phyloP scores from a whole-genome alignment of 805 yeast genomes.

The Kodamaea leandrae region DNA sequence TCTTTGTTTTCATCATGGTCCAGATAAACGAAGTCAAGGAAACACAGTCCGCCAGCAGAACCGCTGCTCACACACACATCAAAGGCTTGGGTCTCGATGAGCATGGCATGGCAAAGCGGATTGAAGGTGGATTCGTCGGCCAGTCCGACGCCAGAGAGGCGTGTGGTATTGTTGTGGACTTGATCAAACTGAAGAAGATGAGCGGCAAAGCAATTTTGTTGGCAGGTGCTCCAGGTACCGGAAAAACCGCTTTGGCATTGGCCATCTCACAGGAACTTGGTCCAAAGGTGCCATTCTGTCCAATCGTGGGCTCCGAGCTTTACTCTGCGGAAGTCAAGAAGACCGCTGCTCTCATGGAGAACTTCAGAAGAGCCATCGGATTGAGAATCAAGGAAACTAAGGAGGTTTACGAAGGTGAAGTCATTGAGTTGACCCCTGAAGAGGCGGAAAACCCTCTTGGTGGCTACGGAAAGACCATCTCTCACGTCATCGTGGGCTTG shows the following conservation, averaged over 20 bases:
- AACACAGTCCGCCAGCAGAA: conserved; percentile 52
- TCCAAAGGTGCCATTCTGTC: conserved; percentile 96
- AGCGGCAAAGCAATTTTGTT: conserved; percentile 93
- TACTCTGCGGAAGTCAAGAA: conserved; percentile 96
- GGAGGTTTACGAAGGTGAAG: conserved; percentile 98
- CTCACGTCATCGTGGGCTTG: conserved; percentile 91
- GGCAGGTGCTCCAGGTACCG: conserved; percentile 98
- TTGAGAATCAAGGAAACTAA: conserved; percentile 94
- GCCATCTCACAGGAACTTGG: conserved; percentile 96
- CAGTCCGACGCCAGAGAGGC: conserved; percentile 81
- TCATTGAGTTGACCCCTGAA: conserved; percentile 91
- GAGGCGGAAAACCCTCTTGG: conserved; percentile 96
- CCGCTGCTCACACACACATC: conserved; percentile 97
- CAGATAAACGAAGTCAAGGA: conserved; percentile 77
- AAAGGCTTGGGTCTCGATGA: conserved; percentile 94
- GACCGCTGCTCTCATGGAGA: conserved; percentile 95
- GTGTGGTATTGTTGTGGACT: conserved; percentile 90
- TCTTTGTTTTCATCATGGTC: conserved; percentile 48
- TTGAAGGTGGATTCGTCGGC: conserved; percentile 88
- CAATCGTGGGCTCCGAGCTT: conserved; percentile 91
- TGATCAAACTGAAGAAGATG: conserved; percentile 88
- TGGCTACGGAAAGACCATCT: conserved; percentile 95
- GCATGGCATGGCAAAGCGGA: conserved; percentile 74
- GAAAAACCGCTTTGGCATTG: conserved; percentile 94
- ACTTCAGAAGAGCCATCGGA: conserved; percentile 94